Percentiles rank a stretch among this genome's conserved stretches.
phyloP scores from a whole-genome alignment of 2,329 filamentous ascomycete genomes.

The Stemphylium vesicarium region DNA sequence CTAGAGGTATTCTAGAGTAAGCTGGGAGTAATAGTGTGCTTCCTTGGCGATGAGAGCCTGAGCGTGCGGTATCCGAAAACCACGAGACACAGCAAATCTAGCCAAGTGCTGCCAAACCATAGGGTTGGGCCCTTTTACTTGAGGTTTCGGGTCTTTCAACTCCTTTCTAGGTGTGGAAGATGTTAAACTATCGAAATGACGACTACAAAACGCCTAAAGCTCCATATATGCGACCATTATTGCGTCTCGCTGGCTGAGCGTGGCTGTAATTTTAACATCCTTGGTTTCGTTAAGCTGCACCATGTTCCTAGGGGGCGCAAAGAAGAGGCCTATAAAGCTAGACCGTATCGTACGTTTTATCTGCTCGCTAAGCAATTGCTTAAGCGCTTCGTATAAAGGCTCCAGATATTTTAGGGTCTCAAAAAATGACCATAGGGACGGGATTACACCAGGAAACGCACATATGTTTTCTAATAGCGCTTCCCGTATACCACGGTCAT shows the following conservation, averaged over 20 bases:
- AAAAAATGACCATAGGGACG: slow-evolving; percentile 21
- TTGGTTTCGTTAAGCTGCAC: not conserved
- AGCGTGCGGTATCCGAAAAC: not conserved
- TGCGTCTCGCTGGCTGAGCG: not conserved
- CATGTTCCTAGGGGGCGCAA: slow-evolving; percentile 4
- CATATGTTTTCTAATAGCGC: slow-evolving; percentile 14
- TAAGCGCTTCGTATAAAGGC: slow-evolving; percentile 16
- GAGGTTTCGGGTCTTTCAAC: slow-evolving; percentile 8
- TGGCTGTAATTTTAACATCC: not conserved
- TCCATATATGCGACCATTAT: slow-evolving; percentile 11
- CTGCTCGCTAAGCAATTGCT: slow-evolving; percentile 13
- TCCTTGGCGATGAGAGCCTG: not conserved
- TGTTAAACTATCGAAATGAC: slow-evolving; percentile 13
- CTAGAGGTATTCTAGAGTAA: not conserved
- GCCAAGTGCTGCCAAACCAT: slow-evolving; percentile 12
- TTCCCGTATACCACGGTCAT: slow-evolving; percentile 1
- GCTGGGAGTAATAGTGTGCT: too few relatives aligned
- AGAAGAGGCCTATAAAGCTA: slow-evolving; percentile 13
- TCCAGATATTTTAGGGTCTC: slow-evolving; percentile 23
- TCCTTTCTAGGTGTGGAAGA: slow-evolving; percentile 14
- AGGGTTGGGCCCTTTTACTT: slow-evolving; percentile 15
- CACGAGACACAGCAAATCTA: slow-evolving; percentile 5
- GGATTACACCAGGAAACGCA: slow-evolving; percentile 7
- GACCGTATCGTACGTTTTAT: slow-evolving; percentile 14
- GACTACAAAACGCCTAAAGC: slow-evolving; percentile 15